These are phyloP conservation scores for Diplogelasinospora grovesii DNA, from an alignment of 495 filamentous ascomycete genomes.

Conservation along the genomic window DNA sequence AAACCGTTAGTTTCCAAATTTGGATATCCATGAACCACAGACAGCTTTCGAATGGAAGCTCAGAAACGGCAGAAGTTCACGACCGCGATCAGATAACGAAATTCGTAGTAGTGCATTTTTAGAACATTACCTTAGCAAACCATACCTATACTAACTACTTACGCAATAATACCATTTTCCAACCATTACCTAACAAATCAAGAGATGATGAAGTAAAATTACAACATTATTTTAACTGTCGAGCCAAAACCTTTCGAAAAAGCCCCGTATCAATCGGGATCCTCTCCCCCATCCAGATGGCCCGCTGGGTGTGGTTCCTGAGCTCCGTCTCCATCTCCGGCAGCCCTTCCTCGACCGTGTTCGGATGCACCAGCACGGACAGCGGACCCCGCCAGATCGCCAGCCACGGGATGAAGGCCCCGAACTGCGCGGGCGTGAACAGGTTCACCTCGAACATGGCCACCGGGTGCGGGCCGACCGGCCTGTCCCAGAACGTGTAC, in stretches of 20 bases:
- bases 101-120: too few relatives aligned
- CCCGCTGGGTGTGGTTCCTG: conserved; percentile 64
- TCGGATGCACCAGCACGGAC: conserved; percentile 74
- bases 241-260: conserved; percentile 46
- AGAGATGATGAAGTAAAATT: too few relatives aligned
- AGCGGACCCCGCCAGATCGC: conserved; percentile 77
- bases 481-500: conserved; percentile 68
- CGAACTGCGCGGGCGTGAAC: conserved; percentile 79
- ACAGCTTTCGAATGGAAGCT: too few relatives aligned
- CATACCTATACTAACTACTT: too few relatives aligned
- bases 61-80: too few relatives aligned
- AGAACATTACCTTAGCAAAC: too few relatives aligned
- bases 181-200: too few relatives aligned
- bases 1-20: neutral
- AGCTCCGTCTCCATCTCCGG: conserved; percentile 40
- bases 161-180: too few relatives aligned
- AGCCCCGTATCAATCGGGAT: conserved; percentile 59
- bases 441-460: conserved; percentile 93
- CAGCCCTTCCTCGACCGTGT: conserved; percentile 47
- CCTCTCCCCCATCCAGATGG: conserved; percentile 78
- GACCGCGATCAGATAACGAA: too few relatives aligned
- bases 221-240: too few relatives aligned
- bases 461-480: conserved; percentile 74
- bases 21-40: too few relatives aligned
- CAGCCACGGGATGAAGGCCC: conserved; percentile 81